Evolutionary conservation across 2,329 filamentous ascomycete genomes (phyloP).

Genomic region (Clathrospora elynae): DNA sequence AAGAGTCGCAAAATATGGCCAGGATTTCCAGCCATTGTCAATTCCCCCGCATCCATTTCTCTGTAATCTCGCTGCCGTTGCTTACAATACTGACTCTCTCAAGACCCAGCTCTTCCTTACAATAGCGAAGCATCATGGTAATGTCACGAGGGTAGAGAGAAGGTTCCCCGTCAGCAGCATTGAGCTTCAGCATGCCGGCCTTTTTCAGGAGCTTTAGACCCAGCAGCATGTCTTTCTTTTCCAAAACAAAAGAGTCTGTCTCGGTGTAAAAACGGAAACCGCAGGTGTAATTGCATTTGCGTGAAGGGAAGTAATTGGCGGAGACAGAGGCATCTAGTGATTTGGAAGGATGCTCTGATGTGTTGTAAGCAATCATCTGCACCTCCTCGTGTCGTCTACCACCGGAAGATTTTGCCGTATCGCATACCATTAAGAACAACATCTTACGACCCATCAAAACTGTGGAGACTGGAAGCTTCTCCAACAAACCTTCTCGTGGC

Average conservation of each 20-base stretch:
- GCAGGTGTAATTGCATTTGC: neutral
- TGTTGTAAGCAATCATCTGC: too few species aligned
- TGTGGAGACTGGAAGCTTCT: too few species aligned
- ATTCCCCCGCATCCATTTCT: conserved; percentile 5
- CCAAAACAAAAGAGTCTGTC: neutral
- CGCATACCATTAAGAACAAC: too few species aligned
- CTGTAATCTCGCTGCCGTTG: conserved; percentile 5
- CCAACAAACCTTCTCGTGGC: neutral
- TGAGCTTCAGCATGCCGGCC: conserved; percentile 11
- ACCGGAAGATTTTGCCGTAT: too few species aligned
- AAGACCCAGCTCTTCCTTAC: conserved; percentile 6
- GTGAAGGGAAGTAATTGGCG: conserved; percentile 1
- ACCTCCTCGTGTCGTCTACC: too few species aligned
- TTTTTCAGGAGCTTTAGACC: conserved; percentile 5
- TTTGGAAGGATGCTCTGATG: conserved; percentile 1
- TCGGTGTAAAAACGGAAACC: conserved; percentile 3
- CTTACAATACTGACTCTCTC: conserved; percentile 9
- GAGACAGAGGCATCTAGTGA: conserved; percentile 4
- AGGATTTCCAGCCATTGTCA: conserved; percentile 8
- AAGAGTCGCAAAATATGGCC: conserved; percentile 9
- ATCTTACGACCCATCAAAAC: too few species aligned
- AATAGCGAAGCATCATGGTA: conserved; percentile 4
- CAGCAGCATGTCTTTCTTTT: neutral
- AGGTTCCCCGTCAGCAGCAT: conserved; percentile 8
- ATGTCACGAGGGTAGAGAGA: conserved; percentile 8